These are phyloP conservation scores for Adansonia rubrostipa DNA, from an alignment of 441 rosid genomes.

Conservation along the genomic window DNA sequence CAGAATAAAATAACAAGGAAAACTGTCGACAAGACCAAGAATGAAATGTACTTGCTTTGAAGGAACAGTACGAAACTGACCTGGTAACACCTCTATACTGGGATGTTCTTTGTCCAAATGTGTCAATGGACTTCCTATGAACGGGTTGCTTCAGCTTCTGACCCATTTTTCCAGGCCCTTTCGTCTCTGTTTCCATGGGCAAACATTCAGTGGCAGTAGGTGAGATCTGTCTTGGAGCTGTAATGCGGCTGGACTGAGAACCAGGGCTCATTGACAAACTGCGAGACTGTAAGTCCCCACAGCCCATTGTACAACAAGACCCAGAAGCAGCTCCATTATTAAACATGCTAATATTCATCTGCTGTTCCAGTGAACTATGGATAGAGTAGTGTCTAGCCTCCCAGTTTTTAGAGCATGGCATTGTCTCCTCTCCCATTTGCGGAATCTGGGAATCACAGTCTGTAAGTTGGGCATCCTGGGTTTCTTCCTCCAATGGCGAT, in stretches of 20 bases:
- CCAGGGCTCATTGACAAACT: slow-evolving; percentile 84
- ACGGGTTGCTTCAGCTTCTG: slow-evolving; percentile 77
- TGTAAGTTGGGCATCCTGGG: slow-evolving; percentile 38
- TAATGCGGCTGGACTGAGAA: slow-evolving; percentile 72
- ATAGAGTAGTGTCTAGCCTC: slow-evolving; percentile 41
- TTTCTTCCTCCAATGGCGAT: slow-evolving; percentile 37
- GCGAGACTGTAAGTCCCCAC: slow-evolving; percentile 64
- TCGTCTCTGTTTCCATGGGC: slow-evolving; percentile 61
- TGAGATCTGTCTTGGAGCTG: slow-evolving; percentile 57
- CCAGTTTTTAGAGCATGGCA: slow-evolving; percentile 53
- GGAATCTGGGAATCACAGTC: slow-evolving; percentile 43
- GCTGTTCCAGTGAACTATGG: slow-evolving; percentile 40
- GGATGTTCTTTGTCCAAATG: slow-evolving; percentile 96
- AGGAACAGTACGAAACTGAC: slow-evolving; percentile 36
- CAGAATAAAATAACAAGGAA: slow-evolving; percentile 3
- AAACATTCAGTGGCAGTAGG: slow-evolving; percentile 45
- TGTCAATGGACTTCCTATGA: slow-evolving; percentile 87
- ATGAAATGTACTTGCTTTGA: background rate
- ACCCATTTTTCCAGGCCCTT: slow-evolving; percentile 52
- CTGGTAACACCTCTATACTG: slow-evolving; percentile 98
- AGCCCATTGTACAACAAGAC: slow-evolving; percentile 35
- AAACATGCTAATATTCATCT: slow-evolving; percentile 34
- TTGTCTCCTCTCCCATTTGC: slow-evolving; percentile 35
- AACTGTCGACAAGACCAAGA: no score
- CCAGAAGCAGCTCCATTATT: slow-evolving; percentile 41